A percentile compares a stretch with the other conserved stretches of the same genome.
Conservation (phyloP, 495 filamentous ascomycete genomes). For the Penicillium coffeae region DNA sequence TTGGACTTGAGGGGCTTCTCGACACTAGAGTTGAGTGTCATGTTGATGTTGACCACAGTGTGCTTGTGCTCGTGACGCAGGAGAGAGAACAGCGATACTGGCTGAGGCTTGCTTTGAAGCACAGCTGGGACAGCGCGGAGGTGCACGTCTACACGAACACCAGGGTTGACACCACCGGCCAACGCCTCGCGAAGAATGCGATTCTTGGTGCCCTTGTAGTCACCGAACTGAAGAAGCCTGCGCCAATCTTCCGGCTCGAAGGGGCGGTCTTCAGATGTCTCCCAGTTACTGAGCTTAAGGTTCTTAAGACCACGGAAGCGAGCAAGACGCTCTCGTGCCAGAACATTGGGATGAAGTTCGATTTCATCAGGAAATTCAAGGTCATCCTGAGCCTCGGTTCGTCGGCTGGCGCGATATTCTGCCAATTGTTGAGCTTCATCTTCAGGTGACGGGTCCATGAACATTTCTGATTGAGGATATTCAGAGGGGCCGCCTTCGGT, state of each 20-base stretch:
- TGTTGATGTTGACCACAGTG: conserved; percentile 79
- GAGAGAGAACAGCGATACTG: conserved; percentile 73
- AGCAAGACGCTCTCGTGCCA: conserved; percentile 78
- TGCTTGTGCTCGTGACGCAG: conserved; percentile 93
- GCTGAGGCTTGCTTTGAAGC: conserved; percentile 54
- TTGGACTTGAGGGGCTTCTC: conserved; percentile 79
- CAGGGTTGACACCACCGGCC: conserved; percentile 77
- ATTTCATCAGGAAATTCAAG: conserved; percentile 96
- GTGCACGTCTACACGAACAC: conserved; percentile 75
- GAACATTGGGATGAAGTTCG: conserved; percentile 82
- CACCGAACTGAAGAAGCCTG: conserved; percentile 72
- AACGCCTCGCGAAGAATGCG: conserved; percentile 73
- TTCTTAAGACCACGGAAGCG: conserved; percentile 89
- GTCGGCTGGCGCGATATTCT: conserved; percentile 71
- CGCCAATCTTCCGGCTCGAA: conserved; percentile 88
- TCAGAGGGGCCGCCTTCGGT: conserved; percentile 81
- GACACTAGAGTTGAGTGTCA: conserved; percentile 71
- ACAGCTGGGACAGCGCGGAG: conserved; percentile 66
- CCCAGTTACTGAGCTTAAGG: conserved; percentile 79
- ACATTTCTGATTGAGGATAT: conserved; percentile 86
- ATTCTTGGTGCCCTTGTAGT: conserved; percentile 79
- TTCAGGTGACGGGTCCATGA: conserved; percentile 79
- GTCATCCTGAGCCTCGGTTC: conserved; percentile 79
- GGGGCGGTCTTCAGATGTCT: conserved; percentile 77
- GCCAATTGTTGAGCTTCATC: conserved; percentile 77